Evolutionary conservation across 495 filamentous ascomycete species (phyloP), one percentile per base, ranked within the genome.

Genomic region (Corynascus novoguineensis): DNA sequence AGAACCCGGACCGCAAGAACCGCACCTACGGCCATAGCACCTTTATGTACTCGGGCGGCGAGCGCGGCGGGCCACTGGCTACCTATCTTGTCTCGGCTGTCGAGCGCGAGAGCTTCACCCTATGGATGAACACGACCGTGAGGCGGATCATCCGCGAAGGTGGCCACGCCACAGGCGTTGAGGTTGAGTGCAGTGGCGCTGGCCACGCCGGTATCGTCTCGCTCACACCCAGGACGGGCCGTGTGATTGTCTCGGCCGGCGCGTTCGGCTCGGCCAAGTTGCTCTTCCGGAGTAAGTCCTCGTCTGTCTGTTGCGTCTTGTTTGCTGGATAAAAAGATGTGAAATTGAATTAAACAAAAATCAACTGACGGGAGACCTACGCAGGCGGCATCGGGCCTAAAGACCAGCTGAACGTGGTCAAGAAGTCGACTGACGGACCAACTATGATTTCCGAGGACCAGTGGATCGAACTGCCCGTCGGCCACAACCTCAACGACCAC

Each of bases 381-480:
- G 11, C 40, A 60, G 60, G 64, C 60, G 82, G 82, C n/a, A 87
- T 88, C 64, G 83, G 83, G 9, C 81, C 80, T 34, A 64, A 69
- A 4, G 79, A 82, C 54, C 78, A 82, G 68, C 77, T 86, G 22
- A 72, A 79, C 53, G 64, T 79, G 12, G 78, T 83, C 27, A 74
- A 78, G 53, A 71, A 74, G 50, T 77, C 76, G n/a, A 71, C 74
- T 1, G 73, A 79, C 47, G 79, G 82, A 12, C 64, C 76, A 5
- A 71, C 66, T 10, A 75, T 83, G 74, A 73, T 81, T 50, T 68
- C 57, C 10, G 62, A 58, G 15, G 66, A 70, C 1, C 59, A 81
- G 17, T 89, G 85, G 85, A 85, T 90, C 64, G 75, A 83, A 52
- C 73, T 87, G 12, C 86, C 87, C 12, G 86, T 90, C 12, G 86